Conservation (phyloP, 1,139 yeast genomes). For the Diutina mesorugosa region DNA sequence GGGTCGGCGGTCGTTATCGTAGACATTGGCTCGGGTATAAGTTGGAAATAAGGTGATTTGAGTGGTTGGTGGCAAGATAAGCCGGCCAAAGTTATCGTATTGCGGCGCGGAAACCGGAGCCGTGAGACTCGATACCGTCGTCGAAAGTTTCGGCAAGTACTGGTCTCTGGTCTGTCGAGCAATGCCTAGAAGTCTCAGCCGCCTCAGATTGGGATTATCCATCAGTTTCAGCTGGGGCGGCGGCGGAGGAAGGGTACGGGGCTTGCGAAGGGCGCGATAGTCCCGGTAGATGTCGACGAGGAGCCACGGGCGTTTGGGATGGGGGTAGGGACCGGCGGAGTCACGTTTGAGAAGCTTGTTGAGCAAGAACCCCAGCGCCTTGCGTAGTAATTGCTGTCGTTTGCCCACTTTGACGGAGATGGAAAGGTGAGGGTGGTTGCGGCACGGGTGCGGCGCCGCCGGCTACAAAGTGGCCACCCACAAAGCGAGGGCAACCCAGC, state of each 20-base stretch:
- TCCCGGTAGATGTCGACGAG: conserved; percentile 14
- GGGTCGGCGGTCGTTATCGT: conserved; percentile 9
- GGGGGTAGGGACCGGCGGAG: conserved; percentile 4
- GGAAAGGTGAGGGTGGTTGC: neutral
- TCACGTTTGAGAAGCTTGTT: conserved; percentile 8
- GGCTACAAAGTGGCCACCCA: neutral
- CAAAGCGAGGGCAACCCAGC: too few relatives aligned
- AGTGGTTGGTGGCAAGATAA: conserved; percentile 25
- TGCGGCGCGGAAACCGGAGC: conserved; percentile 25
- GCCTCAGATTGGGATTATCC: conserved; percentile 9
- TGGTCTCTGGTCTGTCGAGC: conserved; percentile 45
- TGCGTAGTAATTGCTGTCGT: conserved; percentile 6
- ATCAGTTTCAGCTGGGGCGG: conserved; percentile 4
- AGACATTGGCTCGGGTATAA: conserved; percentile 32
- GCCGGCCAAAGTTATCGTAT: conserved; percentile 20
- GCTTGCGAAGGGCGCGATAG: conserved; percentile 10
- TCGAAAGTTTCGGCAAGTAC: conserved; percentile 40
- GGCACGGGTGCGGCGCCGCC: neutral
- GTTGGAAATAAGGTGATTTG: conserved; percentile 44
- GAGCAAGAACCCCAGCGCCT: conserved; percentile 12
- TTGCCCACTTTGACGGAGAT: conserved; percentile 4
- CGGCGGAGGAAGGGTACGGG: conserved; percentile 5
- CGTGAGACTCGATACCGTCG: conserved; percentile 36
- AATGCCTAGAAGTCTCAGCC: conserved; percentile 31
- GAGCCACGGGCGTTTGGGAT: conserved; percentile 8